Percentiles rank a stretch among this genome's conserved stretches.
Evolutionary conservation across 2,329 filamentous ascomycete species (phyloP).

Genomic region (Mycogone perniciosa): DNA sequence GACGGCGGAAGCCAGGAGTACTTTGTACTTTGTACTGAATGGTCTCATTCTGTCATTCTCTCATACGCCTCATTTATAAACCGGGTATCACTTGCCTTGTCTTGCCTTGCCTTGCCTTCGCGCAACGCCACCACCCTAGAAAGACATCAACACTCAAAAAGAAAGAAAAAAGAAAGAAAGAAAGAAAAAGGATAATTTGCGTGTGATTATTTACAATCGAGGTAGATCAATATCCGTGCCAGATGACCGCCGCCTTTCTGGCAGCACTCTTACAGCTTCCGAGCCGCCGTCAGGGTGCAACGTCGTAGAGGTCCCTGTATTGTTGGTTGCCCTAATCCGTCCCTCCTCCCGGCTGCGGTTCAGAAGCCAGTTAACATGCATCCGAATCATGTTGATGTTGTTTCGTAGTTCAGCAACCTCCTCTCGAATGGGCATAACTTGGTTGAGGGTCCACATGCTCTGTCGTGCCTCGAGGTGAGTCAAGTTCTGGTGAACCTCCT

Average conservation of each 20-base stretch:
- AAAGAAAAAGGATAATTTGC: not conserved
- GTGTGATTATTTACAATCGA: constrained; percentile 24
- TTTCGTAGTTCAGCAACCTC: constrained; percentile 55
- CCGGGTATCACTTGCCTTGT: not conserved
- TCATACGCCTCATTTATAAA: not conserved
- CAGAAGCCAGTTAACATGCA: constrained; percentile 55
- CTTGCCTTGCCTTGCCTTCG: not conserved
- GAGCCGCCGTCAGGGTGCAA: constrained; percentile 27
- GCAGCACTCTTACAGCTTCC: constrained; percentile 21
- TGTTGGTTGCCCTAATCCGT: constrained; percentile 32
- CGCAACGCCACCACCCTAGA: not conserved
- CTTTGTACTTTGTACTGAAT: not conserved
- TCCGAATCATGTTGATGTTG: constrained; percentile 51
- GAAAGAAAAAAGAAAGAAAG: not conserved
- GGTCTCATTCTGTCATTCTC: not conserved
- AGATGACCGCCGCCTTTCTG: constrained; percentile 33
- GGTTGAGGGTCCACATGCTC: constrained; percentile 55
- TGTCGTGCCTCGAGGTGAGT: constrained; percentile 55
- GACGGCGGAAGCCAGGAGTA: not conserved
- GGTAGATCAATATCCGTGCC: constrained; percentile 33
- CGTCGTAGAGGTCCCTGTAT: constrained; percentile 21
- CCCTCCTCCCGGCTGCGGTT: constrained; percentile 46
- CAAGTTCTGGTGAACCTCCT: constrained; percentile 50
- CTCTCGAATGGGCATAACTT: constrained; percentile 55
- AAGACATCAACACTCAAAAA: not conserved